Percentiles rank a stretch among this genome's conserved stretches.
Evolutionary conservation across 75 land plant genomes (phyloP).

Genomic region (Isoetes taiwanensis): DNA sequence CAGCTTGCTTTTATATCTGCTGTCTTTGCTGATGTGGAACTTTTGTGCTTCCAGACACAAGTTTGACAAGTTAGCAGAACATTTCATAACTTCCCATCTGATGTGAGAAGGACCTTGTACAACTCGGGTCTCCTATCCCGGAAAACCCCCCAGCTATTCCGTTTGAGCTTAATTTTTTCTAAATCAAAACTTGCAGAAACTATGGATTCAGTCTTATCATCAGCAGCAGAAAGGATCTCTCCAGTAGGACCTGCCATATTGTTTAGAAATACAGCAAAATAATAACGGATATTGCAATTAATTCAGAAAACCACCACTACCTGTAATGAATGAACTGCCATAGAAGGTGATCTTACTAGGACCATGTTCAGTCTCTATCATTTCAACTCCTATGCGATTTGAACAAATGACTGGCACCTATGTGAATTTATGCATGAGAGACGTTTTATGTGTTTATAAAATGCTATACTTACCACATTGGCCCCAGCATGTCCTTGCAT

Average conservation of each 20-base stretch:
- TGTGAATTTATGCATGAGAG: background rate
- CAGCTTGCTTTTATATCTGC: too few species aligned
- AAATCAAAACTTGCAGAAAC: constrained; percentile 74
- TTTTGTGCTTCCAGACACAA: too few species aligned
- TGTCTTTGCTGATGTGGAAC: too few species aligned
- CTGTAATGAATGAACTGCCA: constrained; percentile 91
- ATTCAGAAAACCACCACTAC: constrained; percentile 17
- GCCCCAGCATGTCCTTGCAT: constrained; percentile 99
- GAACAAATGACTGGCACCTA: constrained; percentile 88
- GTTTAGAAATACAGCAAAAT: too few species aligned
- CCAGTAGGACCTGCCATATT: constrained; percentile 73
- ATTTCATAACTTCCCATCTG: constrained; percentile 80
- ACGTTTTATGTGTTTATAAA: background rate
- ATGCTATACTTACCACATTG: constrained; percentile 47
- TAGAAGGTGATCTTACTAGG: constrained; percentile 79
- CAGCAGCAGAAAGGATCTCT: constrained; percentile 66
- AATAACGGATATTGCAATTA: background rate
- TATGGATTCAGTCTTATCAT: constrained; percentile 71
- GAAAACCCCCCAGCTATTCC: constrained; percentile 86
- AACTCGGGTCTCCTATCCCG: constrained; percentile 85
- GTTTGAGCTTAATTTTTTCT: constrained; percentile 55
- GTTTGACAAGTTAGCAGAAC: too few species aligned
- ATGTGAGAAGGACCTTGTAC: constrained; percentile 70
- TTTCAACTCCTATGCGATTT: constrained; percentile 85
- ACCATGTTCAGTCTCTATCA: constrained; percentile 84